Evolutionary conservation across 345 rosid genomes (phyloP), one percentile per base, ranked within the genome.

Genomic region (Populus ilicifolia): DNA sequence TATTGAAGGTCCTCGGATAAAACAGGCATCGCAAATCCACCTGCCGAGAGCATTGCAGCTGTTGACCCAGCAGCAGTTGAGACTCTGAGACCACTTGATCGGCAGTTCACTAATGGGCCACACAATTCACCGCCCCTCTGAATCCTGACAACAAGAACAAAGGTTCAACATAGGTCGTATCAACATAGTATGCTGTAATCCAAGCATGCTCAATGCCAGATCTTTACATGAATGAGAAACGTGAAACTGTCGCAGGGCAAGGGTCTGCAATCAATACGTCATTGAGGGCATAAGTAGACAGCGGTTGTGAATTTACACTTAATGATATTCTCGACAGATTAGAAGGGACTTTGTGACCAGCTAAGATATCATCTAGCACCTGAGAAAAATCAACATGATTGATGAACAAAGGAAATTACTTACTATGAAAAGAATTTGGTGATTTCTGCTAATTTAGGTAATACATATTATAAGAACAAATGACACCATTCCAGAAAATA

Each of bases 21-120:
- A 74, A 88, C 87, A 41, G 97, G 94, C 96, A 95, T 89, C 46
- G 79, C 69, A 30, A 86, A 89, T 71, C 98, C 99, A 79, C 99
- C 97, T 13, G 96, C 96, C 20, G 98, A 95, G 30, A 80, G 90
- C 96, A 92, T 95, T 74, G 99, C 97, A 8, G 96, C 96, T 0
- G 99, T 92, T 61, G 97, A 92, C 66, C 98, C 99, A 70, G 93
- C 90, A 18, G 98, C 93, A 48, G 93, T 91, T 56, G 96, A 95
- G 70, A 92, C 87, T 89, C 97, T 89, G 38, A 95, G 85, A 77
- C 99, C 99, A 70, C 99, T 93, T 70, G 99, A 90, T 73, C 94
- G 87, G 67, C 97, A 84, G 85, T 90, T 89, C 76, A 88, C 88
- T 65, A 88, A 70, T 41, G 87, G 86, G 8, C 83, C 72, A 80